Evolutionary conservation across 495 filamentous ascomycete genomes (phyloP).

Genomic region (Bacidia rubella): DNA sequence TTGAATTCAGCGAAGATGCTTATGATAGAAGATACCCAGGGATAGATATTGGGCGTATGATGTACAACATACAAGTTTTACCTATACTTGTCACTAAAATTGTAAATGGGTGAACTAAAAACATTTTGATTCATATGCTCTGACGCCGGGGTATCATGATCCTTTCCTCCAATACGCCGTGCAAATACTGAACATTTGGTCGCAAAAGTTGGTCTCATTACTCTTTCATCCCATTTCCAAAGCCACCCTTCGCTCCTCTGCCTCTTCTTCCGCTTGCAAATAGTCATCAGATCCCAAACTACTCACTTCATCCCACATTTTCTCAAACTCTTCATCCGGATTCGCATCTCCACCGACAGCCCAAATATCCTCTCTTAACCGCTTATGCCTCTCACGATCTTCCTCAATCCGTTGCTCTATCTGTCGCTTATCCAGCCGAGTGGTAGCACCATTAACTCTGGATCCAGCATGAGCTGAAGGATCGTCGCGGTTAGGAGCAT

Average conservation of each 20-base stretch:
- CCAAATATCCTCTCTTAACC: constrained; percentile 82
- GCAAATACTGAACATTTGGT: not conserved
- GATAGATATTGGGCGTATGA: too few relatives aligned
- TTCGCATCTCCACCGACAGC: constrained; percentile 49
- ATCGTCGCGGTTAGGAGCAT: constrained; percentile 17
- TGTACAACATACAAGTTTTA: too few relatives aligned
- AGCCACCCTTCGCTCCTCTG: constrained; percentile 38
- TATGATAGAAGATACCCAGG: too few relatives aligned
- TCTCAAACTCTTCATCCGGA: constrained; percentile 51
- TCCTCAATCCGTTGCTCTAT: constrained; percentile 95
- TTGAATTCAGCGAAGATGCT: too few relatives aligned
- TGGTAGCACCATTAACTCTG: constrained; percentile 22
- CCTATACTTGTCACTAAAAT: too few relatives aligned
- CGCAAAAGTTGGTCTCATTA: too few relatives aligned
- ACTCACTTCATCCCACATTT: constrained; percentile 66
- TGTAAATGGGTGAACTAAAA: too few relatives aligned
- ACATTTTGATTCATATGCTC: not conserved
- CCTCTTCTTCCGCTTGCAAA: constrained; percentile 57
- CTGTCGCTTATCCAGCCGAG: constrained; percentile 65
- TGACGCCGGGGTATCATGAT: not conserved
- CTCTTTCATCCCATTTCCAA: constrained; percentile 4
- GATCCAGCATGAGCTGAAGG: constrained; percentile 22
- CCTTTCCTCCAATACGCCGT: not conserved
- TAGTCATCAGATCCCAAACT: constrained; percentile 77
- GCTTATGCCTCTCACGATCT: constrained; percentile 88